Evolutionary conservation across 176 grass and related monocot species (phyloP).

Genomic region (Oryza punctata): DNA sequence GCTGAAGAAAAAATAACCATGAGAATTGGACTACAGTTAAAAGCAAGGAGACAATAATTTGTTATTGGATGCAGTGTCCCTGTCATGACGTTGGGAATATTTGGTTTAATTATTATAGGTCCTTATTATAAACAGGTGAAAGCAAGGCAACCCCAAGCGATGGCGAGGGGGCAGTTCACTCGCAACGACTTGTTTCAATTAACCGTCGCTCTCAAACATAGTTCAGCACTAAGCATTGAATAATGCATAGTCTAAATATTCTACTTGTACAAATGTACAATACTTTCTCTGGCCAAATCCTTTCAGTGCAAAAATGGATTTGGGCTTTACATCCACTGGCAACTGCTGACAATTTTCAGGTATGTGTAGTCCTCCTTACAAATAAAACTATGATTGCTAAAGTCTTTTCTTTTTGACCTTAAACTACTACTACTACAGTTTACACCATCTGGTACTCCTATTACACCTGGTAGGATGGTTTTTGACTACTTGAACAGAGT

Average conservation of each 20-base stretch:
- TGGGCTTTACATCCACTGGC: too few species aligned
- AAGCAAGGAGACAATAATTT: background rate
- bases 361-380: too few species aligned
- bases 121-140: constrained; percentile 14
- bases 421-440: too few species aligned
- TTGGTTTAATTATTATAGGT: constrained; percentile 25
- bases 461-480: background rate
- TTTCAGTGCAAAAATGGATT: background rate
- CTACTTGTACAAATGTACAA: too few species aligned
- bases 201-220: constrained; percentile 25
- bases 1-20: background rate
- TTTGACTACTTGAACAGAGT: background rate
- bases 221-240: background rate
- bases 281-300: background rate
- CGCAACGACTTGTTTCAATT: constrained; percentile 10
- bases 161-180: constrained; percentile 17
- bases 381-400: too few species aligned
- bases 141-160: constrained; percentile 16
- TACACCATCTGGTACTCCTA: too few species aligned
- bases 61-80: constrained; percentile 12
- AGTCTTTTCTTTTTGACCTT: too few species aligned
- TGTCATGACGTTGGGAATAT: constrained; percentile 35
- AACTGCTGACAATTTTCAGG: background rate
- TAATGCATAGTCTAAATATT: background rate
- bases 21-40: background rate